Conservation (phyloP, 2,329 filamentous ascomycete genomes). For the Nemania abortiva region DNA sequence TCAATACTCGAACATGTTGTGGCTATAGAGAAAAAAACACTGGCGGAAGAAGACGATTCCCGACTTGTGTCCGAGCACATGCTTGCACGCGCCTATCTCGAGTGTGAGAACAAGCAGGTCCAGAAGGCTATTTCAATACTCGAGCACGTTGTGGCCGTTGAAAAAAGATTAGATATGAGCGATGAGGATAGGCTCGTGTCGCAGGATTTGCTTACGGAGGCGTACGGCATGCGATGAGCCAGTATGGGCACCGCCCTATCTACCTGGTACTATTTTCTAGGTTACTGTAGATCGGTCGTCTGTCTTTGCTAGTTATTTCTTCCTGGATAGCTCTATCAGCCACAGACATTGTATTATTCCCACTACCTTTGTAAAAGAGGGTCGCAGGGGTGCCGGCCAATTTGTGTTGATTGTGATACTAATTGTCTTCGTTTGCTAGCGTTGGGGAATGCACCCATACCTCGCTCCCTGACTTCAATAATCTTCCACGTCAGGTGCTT, state of each 20-base stretch:
- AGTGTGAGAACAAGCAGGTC: neutral
- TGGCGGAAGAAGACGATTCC: neutral
- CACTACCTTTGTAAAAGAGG: no score
- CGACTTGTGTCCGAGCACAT: constrained; percentile 4
- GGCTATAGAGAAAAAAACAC: neutral
- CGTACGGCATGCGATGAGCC: neutral
- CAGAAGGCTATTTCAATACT: neutral
- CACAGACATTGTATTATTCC: no score
- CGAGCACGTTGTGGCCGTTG: constrained; percentile 9
- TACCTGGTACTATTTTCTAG: neutral
- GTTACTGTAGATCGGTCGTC: no score
- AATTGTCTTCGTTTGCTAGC: no score
- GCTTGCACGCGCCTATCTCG: constrained; percentile 15
- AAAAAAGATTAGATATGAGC: constrained; percentile 14
- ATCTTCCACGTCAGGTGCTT: no score
- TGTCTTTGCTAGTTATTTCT: no score
- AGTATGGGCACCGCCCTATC: neutral
- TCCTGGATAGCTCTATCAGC: no score
- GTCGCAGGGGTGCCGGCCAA: no score
- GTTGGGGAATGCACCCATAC: no score
- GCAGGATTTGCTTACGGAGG: neutral
- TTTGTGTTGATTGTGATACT: no score
- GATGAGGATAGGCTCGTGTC: constrained; percentile 5
- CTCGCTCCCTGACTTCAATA: no score
- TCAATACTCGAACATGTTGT: constrained; percentile 10